Percentiles rank a stretch among this genome's conserved stretches.
Evolutionary conservation across 768 basidiomycete species (phyloP).

Genomic region (Mrakia frigida): DNA sequence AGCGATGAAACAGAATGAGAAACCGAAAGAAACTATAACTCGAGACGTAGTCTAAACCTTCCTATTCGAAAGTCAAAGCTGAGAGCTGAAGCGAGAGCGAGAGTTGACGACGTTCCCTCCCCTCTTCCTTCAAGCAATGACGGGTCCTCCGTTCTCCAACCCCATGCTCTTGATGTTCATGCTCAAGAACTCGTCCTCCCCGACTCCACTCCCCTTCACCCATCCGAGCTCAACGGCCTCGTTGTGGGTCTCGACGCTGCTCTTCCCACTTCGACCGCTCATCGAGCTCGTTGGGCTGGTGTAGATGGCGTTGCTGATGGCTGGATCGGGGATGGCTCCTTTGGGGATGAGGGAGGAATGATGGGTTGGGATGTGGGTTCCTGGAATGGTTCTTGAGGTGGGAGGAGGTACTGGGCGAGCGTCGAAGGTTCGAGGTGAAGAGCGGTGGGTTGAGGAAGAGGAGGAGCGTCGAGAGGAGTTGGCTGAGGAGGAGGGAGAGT

Average conservation of each 20-base stretch:
- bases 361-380: not conserved
- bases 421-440: not conserved
- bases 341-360: not conserved
- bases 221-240: constrained; percentile 28
- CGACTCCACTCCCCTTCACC: constrained; percentile 26
- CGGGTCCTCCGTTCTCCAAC: not conserved
- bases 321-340: not conserved
- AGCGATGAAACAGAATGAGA: too few relatives aligned
- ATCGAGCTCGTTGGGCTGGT: constrained; percentile 6
- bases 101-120: too few relatives aligned
- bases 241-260: constrained; percentile 19
- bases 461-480: constrained; percentile 13
- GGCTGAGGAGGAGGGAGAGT: not conserved
- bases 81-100: too few relatives aligned
- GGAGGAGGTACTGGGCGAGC: not conserved
- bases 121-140: not conserved
- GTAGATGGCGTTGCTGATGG: not conserved
- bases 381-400: not conserved
- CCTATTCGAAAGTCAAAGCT: too few relatives aligned
- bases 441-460: constrained; percentile 3
- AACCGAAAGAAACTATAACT: too few relatives aligned
- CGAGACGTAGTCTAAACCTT: too few relatives aligned
- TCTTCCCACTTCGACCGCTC: constrained; percentile 18
- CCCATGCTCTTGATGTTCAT: constrained; percentile 5
- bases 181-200: constrained; percentile 27